phyloP scores from a whole-genome alignment of 2,329 filamentous ascomycete species.

The Neophaeococcomyces mojaviensis region DNA sequence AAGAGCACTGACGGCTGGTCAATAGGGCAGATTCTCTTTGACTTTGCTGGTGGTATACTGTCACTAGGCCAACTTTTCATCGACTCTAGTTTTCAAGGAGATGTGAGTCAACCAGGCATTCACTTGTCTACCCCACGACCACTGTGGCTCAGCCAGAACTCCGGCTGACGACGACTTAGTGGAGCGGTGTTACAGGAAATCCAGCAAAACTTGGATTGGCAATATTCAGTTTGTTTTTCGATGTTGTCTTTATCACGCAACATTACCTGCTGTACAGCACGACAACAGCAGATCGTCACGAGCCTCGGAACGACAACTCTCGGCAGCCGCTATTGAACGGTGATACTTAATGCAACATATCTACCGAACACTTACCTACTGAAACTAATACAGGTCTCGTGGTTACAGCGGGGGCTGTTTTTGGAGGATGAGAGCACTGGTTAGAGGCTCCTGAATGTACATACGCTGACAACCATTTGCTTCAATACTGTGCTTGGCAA shows the following conservation, averaged over 20 bases:
- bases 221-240: constrained; percentile 79
- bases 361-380: too few relatives aligned
- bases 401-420: too few relatives aligned
- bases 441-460: too few relatives aligned
- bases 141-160: too few relatives aligned
- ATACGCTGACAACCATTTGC: too few relatives aligned
- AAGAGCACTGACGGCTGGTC: constrained; percentile 82
- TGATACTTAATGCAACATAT: too few relatives aligned
- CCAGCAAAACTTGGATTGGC: constrained; percentile 82
- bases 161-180: constrained; percentile 30
- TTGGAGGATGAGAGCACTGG: too few relatives aligned
- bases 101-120: constrained; percentile 31
- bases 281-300: background rate
- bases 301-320: too few relatives aligned
- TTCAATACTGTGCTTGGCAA: too few relatives aligned
- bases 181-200: constrained; percentile 86
- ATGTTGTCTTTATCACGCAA: constrained; percentile 77
- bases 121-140: too few relatives aligned
- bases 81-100: constrained; percentile 73
- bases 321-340: too few relatives aligned
- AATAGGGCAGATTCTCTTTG: constrained; percentile 75
- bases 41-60: constrained; percentile 71
- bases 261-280: constrained; percentile 71
- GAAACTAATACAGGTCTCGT: too few relatives aligned
- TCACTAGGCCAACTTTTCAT: constrained; percentile 75